Conservation (phyloP, 2,329 filamentous ascomycete genomes). For the Stemphylium lycopersici region DNA sequence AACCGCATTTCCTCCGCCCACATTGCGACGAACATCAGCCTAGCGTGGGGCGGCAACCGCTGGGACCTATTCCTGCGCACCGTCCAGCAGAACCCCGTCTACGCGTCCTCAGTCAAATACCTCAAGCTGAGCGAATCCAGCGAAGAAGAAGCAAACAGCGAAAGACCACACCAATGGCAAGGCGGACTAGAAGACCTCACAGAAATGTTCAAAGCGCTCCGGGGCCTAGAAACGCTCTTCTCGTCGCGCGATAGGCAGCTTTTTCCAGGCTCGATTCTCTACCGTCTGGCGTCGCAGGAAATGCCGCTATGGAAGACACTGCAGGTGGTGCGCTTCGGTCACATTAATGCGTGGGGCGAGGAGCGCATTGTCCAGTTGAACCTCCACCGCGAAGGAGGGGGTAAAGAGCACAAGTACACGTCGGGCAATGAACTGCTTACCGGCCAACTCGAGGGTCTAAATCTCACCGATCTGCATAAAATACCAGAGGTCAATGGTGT, state of each 20-base stretch:
- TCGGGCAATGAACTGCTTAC: not conserved
- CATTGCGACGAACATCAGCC: conserved; percentile 11
- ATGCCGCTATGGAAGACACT: conserved; percentile 8
- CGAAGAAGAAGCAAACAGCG: not conserved
- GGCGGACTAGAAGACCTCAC: not conserved
- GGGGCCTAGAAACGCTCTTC: not conserved
- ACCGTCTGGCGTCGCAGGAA: not conserved
- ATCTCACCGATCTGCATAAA: not conserved
- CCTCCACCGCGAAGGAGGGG: not conserved
- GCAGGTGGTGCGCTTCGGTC: not conserved
- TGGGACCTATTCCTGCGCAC: conserved; percentile 10
- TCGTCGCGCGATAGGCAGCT: not conserved
- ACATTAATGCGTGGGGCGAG: conserved; percentile 5
- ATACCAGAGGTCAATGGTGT: not conserved
- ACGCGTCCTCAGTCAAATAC: conserved; percentile 11
- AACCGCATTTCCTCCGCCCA: conserved; percentile 10
- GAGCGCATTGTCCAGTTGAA: conserved; percentile 3
- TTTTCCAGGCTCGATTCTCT: not conserved
- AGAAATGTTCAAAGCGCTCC: conserved; percentile 3
- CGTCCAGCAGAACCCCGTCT: conserved; percentile 1
- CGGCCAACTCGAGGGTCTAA: not conserved
- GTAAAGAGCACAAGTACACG: not conserved
- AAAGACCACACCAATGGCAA: not conserved
- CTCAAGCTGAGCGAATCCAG: conserved; percentile 2
- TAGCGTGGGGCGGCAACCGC: not conserved